Percentiles rank a stretch among this genome's conserved stretches.
Conservation (phyloP, 164 flowering plant genomes). For the Magnolia changhungtana region DNA sequence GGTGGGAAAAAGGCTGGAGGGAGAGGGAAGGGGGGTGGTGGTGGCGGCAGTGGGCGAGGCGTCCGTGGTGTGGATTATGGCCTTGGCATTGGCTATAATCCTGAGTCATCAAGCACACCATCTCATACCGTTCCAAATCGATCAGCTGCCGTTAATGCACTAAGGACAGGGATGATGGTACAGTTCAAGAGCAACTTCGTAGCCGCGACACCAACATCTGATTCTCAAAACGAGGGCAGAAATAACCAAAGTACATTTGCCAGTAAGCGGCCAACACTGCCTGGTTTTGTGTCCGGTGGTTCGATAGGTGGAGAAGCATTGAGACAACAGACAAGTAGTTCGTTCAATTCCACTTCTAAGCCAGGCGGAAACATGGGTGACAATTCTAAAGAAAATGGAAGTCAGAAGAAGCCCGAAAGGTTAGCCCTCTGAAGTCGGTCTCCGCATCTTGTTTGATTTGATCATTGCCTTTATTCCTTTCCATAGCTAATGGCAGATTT, state of each 20-base stretch:
- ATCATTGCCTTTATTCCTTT: too few relatives aligned
- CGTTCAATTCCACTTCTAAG: conserved; percentile 31
- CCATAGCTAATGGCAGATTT: too few relatives aligned
- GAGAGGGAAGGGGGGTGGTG: conserved; percentile 37
- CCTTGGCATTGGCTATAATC: conserved; percentile 83
- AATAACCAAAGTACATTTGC: conserved; percentile 24
- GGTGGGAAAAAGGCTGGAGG: conserved; percentile 81
- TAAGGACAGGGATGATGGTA: conserved; percentile 79
- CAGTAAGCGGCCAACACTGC: conserved; percentile 48
- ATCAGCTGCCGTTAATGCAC: conserved; percentile 66
- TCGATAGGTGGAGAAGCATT: conserved; percentile 71
- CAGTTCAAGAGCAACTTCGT: conserved; percentile 85
- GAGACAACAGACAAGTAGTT: conserved; percentile 32
- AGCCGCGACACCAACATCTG: conserved; percentile 61
- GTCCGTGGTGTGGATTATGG: conserved; percentile 98
- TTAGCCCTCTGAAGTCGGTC: conserved; percentile 19
- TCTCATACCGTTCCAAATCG: conserved; percentile 43
- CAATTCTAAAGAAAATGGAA: conserved; percentile 34
- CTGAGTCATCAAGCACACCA: conserved; percentile 45
- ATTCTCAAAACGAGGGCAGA: conserved; percentile 42
- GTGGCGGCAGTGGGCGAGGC: conserved; percentile 56
- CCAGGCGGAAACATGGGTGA: conserved; percentile 30
- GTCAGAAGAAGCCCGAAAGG: conserved; percentile 50
- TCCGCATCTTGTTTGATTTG: neutral
- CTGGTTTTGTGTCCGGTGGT: conserved; percentile 95